Evolutionary conservation across 2,329 filamentous ascomycete species (phyloP).

Genomic region (Apiospora arundinis): DNA sequence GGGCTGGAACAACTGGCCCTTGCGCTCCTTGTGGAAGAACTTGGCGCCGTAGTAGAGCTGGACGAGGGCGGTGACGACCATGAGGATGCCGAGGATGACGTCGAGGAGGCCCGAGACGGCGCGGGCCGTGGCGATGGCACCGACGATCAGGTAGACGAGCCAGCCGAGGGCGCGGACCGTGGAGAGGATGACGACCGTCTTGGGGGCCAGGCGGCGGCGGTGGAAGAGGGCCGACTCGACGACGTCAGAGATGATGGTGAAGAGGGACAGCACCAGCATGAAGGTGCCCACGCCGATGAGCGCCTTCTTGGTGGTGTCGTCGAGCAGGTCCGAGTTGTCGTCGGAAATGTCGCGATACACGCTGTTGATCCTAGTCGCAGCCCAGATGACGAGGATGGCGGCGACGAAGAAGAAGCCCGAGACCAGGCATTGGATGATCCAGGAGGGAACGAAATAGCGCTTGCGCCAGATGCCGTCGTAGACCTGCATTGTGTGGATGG

Average conservation of each 20-base stretch:
- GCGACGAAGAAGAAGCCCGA: conserved; percentile 23
- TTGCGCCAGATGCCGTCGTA: conserved; percentile 31
- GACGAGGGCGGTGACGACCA: conserved; percentile 22
- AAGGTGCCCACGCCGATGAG: conserved; percentile 25
- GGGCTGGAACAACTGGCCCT: conserved; percentile 22
- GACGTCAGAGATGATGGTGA: conserved; percentile 28
- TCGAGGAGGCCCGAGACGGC: conserved; percentile 22
- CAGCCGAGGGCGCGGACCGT: conserved; percentile 28
- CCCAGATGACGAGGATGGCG: conserved; percentile 24
- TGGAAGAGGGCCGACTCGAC: conserved; percentile 27
- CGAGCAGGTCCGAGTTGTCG: too few species aligned
- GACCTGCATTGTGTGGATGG: conserved; percentile 11
- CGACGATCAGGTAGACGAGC: conserved; percentile 28
- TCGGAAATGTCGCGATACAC: not conserved
- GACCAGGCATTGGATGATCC: conserved; percentile 29
- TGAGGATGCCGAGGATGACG: conserved; percentile 24
- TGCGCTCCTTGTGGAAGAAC: conserved; percentile 27
- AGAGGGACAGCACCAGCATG: conserved; percentile 24
- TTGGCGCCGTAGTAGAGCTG: conserved; percentile 28
- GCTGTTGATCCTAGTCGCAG: not conserved
- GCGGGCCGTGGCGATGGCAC: conserved; percentile 23
- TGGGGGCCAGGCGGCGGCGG: conserved; percentile 26
- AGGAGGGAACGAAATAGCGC: conserved; percentile 29
- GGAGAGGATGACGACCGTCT: conserved; percentile 27
- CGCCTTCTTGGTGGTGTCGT: not conserved